Conservation (phyloP, 305 asterid species). For the Salvia sclarea region DNA sequence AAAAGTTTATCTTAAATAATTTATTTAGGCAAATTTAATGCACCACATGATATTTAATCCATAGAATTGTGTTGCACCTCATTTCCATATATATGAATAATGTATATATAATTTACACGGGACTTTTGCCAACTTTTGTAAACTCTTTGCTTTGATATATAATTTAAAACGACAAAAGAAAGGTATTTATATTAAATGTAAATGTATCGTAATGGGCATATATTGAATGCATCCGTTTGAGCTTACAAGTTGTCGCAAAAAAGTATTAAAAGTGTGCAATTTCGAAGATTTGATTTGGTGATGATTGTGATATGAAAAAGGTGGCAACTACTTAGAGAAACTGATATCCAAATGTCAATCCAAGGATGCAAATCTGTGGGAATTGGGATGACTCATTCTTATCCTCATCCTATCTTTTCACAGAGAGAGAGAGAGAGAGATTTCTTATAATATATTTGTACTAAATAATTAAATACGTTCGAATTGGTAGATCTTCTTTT, state of each 20-base stretch:
- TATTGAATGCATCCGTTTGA: neutral
- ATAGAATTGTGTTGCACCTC: no score
- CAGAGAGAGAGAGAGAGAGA: neutral
- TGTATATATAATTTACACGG: no score
- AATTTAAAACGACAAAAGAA: no score
- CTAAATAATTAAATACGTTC: neutral
- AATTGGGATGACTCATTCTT: constrained; percentile 16
- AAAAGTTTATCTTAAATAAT: no score
- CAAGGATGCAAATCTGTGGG: constrained; percentile 3
- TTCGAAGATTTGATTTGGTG: neutral
- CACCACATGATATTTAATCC: no score
- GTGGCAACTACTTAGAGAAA: constrained; percentile 7
- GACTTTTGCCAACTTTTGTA: no score
- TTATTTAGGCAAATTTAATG: no score
- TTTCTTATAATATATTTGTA: neutral
- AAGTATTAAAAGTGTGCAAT: neutral
- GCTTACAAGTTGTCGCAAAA: neutral
- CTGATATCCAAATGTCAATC: constrained; percentile 19
- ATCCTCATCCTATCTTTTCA: constrained; percentile 18
- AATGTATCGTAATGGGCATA: neutral
- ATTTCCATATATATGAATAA: no score
- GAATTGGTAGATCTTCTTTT: neutral
- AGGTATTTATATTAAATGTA: no score
- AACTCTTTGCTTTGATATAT: no score
- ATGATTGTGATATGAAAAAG: constrained; percentile 19